Conservation (phyloP, 495 filamentous ascomycete genomes). For the Pyronema omphalodes region DNA sequence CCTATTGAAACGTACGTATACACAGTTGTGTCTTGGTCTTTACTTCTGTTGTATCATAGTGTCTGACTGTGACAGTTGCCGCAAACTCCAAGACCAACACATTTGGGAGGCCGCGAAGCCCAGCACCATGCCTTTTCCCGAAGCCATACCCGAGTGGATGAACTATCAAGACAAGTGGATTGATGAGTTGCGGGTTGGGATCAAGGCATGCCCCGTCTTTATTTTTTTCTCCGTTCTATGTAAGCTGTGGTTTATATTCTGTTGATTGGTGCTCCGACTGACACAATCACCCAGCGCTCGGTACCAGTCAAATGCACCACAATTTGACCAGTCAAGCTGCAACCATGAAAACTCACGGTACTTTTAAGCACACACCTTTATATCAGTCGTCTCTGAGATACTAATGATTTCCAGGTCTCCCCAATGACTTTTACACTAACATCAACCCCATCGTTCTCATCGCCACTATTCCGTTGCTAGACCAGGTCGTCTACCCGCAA, state of each 20-base stretch:
- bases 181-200: constrained; percentile 45
- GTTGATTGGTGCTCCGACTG: too few species aligned
- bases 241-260: not conserved
- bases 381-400: too few species aligned
- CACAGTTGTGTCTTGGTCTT: not conserved
- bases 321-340: constrained; percentile 40
- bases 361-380: constrained; percentile 25
- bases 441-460: constrained; percentile 61
- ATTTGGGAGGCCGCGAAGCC: constrained; percentile 50
- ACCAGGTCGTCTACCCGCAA: constrained; percentile 47
- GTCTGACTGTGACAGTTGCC: constrained; percentile 18
- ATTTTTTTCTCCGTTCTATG: constrained; percentile 17
- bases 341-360: constrained; percentile 47
- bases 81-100: constrained; percentile 31
- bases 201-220: constrained; percentile 47
- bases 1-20: constrained; percentile 22
- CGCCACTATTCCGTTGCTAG: constrained; percentile 50
- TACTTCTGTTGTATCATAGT: not conserved
- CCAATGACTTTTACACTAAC: constrained; percentile 59
- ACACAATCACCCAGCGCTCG: constrained; percentile 26
- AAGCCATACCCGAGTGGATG: constrained; percentile 40
- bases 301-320: constrained; percentile 36
- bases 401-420: constrained; percentile 1
- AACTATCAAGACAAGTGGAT: constrained; percentile 52
- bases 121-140: constrained; percentile 29